Percentiles rank a stretch among this genome's conserved stretches.
Evolutionary conservation across 495 filamentous ascomycete genomes (phyloP).

Genomic region (Podospora australis): DNA sequence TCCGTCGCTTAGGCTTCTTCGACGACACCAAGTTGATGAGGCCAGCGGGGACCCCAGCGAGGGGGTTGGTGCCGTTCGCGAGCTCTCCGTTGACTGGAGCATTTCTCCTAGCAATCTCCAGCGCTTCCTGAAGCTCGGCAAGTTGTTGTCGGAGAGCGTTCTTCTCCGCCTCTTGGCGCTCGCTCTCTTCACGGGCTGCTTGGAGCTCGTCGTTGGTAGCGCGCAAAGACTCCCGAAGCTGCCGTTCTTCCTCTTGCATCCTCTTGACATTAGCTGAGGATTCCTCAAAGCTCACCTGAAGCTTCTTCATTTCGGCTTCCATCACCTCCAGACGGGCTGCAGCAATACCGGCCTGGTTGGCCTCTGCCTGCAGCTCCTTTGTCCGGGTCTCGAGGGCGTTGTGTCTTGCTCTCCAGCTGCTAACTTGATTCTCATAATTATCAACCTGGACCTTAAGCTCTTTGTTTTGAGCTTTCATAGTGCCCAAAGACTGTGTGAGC

Average conservation of each 20-base stretch:
- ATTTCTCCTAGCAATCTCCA: slow-evolving; percentile 74
- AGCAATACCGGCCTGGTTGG: slow-evolving; percentile 94
- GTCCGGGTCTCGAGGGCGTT: slow-evolving; percentile 83
- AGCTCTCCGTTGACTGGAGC: slow-evolving; percentile 61
- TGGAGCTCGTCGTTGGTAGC: slow-evolving; percentile 72
- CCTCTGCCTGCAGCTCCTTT: slow-evolving; percentile 91
- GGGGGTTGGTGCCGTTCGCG: slow-evolving; percentile 52
- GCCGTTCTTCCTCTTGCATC: slow-evolving; percentile 85
- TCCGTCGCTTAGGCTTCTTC: slow-evolving; percentile 94
- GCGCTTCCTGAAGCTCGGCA: slow-evolving; percentile 81
- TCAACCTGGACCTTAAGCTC: slow-evolving; percentile 80
- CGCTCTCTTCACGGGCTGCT: slow-evolving; percentile 59
- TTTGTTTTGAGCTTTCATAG: slow-evolving; percentile 90
- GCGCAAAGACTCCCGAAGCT: slow-evolving; percentile 70
- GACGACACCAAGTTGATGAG: slow-evolving; percentile 95
- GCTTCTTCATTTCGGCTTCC: slow-evolving; percentile 87
- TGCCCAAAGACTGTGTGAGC: slow-evolving; percentile 86
- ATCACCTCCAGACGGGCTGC: slow-evolving; percentile 80
- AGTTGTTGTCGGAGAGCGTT: slow-evolving; percentile 77
- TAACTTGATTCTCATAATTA: slow-evolving; percentile 92
- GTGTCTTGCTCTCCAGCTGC: slow-evolving; percentile 87
- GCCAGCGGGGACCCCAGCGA: slow-evolving; percentile 55
- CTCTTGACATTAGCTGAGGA: slow-evolving; percentile 81
- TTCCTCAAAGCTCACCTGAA: slow-evolving; percentile 83
- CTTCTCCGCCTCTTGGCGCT: slow-evolving; percentile 75